Percentiles rank a stretch among this genome's conserved stretches.
Evolutionary conservation across 2,329 filamentous ascomycete species (phyloP).

Genomic region (Claviceps sp.): DNA sequence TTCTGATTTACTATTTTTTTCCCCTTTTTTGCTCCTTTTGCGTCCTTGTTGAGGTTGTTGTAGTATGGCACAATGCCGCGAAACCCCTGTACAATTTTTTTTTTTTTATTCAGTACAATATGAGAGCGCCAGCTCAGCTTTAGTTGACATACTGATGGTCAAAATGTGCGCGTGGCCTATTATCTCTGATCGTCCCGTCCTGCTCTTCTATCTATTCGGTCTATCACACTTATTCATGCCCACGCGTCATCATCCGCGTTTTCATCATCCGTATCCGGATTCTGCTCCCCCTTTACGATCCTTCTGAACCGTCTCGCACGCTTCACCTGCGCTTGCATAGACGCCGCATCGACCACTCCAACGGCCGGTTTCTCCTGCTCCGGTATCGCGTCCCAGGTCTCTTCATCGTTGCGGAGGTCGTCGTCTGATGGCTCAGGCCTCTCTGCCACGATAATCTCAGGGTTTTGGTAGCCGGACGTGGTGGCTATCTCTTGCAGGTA

Average conservation of each 20-base stretch:
- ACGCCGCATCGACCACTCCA: conserved; percentile 6
- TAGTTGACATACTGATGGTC: too few relatives aligned
- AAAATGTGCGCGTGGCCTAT: neutral
- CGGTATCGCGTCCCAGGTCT: conserved; percentile 18
- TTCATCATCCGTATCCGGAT: neutral
- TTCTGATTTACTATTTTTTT: neutral
- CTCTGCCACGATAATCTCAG: conserved; percentile 19
- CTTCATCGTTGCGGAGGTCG: conserved; percentile 11
- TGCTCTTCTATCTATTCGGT: too few relatives aligned
- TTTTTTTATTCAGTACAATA: too few relatives aligned
- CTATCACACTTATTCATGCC: neutral
- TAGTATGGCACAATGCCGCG: neutral
- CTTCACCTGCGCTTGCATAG: conserved; percentile 13
- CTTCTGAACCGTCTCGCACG: conserved; percentile 14
- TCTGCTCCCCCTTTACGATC: conserved; percentile 11
- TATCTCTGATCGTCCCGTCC: neutral
- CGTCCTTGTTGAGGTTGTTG: neutral
- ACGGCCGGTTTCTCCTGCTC: conserved; percentile 19
- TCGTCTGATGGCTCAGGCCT: conserved; percentile 1
- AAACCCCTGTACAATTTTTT: too few relatives aligned
- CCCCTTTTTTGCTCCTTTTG: neutral
- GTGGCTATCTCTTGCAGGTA: conserved; percentile 48
- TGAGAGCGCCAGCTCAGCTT: too few relatives aligned
- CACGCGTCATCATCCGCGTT: neutral
- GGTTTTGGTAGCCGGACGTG: conserved; percentile 25